phyloP scores from a whole-genome alignment of 345 rosid species.

The Bretschneidera sinensis region DNA sequence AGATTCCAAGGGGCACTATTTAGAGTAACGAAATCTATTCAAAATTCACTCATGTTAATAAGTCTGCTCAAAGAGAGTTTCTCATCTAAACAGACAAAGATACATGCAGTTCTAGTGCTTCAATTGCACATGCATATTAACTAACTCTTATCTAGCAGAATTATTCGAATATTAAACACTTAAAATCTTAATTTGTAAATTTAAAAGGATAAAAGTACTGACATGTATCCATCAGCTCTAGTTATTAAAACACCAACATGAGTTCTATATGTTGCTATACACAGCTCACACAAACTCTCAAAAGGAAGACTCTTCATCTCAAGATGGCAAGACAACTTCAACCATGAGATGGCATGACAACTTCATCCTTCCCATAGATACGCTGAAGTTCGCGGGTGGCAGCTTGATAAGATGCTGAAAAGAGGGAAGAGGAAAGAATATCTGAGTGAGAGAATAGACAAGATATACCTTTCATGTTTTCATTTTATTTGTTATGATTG shows the following conservation, averaged over 20 bases:
- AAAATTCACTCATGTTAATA: no score
- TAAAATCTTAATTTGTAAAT: conserved; percentile 1
- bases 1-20: no score
- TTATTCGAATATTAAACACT: no score
- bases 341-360: conserved; percentile 11
- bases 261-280: conserved; percentile 14
- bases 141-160: no score
- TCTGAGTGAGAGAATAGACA: conserved; percentile 9
- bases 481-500: neutral
- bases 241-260: conserved; percentile 9
- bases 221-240: conserved; percentile 10
- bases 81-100: neutral
- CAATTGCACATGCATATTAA: no score
- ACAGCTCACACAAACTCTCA: conserved; percentile 14
- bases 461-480: conserved; percentile 17
- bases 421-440: conserved; percentile 6
- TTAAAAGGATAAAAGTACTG: neutral
- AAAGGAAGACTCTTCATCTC: conserved; percentile 23
- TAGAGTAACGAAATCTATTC: no score
- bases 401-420: conserved; percentile 57
- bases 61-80: no score
- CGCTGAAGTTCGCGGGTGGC: conserved; percentile 63
- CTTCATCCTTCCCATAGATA: conserved; percentile 53
- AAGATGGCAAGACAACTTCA: conserved; percentile 18
- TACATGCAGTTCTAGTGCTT: no score